phyloP scores from a whole-genome alignment of 2,329 filamentous ascomycete species.

The Seiridium cupressi region DNA sequence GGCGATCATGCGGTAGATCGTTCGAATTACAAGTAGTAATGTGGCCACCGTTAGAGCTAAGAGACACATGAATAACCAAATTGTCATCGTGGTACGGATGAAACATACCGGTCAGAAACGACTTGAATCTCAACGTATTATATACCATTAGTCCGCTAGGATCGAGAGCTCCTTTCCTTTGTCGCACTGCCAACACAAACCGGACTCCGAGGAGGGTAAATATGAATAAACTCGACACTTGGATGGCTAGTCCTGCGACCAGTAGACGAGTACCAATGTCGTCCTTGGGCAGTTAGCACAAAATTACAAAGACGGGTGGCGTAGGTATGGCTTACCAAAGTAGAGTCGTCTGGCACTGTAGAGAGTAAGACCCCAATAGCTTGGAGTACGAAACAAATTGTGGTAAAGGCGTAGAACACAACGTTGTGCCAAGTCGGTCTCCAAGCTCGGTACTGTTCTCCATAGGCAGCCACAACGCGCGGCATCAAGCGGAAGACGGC shows the following conservation, averaged over 20 bases:
- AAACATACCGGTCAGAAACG: slow-evolving; percentile 42
- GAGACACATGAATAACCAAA: neutral
- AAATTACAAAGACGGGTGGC: no score
- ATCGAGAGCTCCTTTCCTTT: slow-evolving; percentile 36
- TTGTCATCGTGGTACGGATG: neutral
- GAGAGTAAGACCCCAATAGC: slow-evolving; percentile 39
- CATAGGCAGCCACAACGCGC: slow-evolving; percentile 45
- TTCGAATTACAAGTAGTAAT: slow-evolving; percentile 20
- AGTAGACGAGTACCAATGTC: slow-evolving; percentile 33
- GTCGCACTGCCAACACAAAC: slow-evolving; percentile 38
- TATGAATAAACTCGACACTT: slow-evolving; percentile 36
- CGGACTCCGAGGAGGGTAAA: slow-evolving; percentile 37
- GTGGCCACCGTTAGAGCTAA: slow-evolving; percentile 19
- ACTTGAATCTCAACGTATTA: slow-evolving; percentile 38
- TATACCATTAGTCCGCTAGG: slow-evolving; percentile 38
- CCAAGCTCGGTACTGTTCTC: slow-evolving; percentile 37
- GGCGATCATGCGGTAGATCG: slow-evolving; percentile 23
- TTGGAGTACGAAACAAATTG: slow-evolving; percentile 28
- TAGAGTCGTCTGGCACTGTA: slow-evolving; percentile 29
- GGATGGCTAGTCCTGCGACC: slow-evolving; percentile 43
- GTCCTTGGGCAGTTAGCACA: slow-evolving; percentile 27
- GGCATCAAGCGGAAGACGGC: slow-evolving; percentile 45
- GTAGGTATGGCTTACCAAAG: slow-evolving; percentile 30
- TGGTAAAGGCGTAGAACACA: slow-evolving; percentile 19
- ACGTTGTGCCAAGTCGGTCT: slow-evolving; percentile 27